Conservation (phyloP, 2,329 filamentous ascomycete species). For the Arthroderma sp. region DNA sequence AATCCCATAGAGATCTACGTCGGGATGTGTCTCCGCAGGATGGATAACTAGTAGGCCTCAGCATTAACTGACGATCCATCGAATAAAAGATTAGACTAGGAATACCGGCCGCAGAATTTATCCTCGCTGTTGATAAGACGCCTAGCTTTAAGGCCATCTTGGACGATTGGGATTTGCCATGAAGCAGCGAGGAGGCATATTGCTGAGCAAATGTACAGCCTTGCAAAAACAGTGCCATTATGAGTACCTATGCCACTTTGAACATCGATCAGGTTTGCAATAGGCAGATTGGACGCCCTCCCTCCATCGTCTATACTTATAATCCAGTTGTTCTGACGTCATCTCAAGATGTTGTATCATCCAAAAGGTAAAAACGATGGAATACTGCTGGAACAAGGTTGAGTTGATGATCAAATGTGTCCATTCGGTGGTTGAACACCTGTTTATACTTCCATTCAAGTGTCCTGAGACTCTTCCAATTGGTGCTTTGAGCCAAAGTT, state of each 20-base stretch:
- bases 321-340: no score
- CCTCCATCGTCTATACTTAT: not conserved
- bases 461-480: no score
- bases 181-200: slow-evolving; percentile 9
- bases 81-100: not conserved
- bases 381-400: no score
- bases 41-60: slow-evolving; percentile 20
- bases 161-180: slow-evolving; percentile 7
- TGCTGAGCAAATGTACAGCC: slow-evolving; percentile 9
- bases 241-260: not conserved
- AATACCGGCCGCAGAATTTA: slow-evolving; percentile 9
- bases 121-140: slow-evolving; percentile 8
- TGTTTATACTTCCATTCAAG: no score
- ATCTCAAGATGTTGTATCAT: no score
- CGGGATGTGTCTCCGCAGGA: slow-evolving; percentile 43
- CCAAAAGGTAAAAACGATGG: no score
- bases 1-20: slow-evolving; percentile 42
- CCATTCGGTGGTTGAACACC: no score
- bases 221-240: not conserved
- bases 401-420: no score
- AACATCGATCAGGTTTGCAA: not conserved
- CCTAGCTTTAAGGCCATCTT: slow-evolving; percentile 10
- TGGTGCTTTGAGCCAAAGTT: no score
- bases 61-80: not conserved
- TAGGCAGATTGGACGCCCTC: not conserved